Evolutionary conservation across 163 green algal genomes (phyloP).

Genomic region (Trebouxiophyceae sp.): DNA sequence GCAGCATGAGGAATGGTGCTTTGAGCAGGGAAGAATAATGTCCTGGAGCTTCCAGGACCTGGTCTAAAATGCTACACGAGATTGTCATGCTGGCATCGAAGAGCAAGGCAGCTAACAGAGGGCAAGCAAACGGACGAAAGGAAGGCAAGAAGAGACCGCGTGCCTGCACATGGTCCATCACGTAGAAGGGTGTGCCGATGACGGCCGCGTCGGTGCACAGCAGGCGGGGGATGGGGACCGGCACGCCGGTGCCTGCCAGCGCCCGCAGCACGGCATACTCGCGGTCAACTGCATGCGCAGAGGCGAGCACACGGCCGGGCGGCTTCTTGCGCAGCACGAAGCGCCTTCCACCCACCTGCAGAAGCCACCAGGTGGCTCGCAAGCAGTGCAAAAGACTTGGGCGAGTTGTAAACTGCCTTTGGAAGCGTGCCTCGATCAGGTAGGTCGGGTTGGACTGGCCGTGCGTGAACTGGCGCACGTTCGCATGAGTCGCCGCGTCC

Average conservation of each 20-base stretch:
- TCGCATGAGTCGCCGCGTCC: conserved; percentile 5
- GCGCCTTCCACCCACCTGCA: conserved; percentile 16
- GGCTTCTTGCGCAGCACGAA: conserved; percentile 97
- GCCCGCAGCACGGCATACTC: conserved; percentile 65
- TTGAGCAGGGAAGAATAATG: not conserved
- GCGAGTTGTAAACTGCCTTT: not conserved
- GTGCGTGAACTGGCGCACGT: conserved; percentile 73
- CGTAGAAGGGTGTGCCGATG: conserved; percentile 91
- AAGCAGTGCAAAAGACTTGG: conserved; percentile 1
- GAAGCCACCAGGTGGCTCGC: not conserved
- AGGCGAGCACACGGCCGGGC: conserved; percentile 79
- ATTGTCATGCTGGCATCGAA: no score
- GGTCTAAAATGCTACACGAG: no score
- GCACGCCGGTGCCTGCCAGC: conserved; percentile 42
- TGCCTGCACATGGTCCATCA: conserved; percentile 83
- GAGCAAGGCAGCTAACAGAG: no score
- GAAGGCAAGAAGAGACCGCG: no score
- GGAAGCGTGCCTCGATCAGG: conserved; percentile 41
- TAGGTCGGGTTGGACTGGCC: conserved; percentile 93
- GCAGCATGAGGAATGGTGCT: not conserved
- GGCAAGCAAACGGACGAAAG: no score
- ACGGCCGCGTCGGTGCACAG: conserved; percentile 72
- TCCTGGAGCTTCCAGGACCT: no score
- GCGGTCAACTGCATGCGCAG: conserved; percentile 86
- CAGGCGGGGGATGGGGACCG: conserved; percentile 38